Percentiles rank a stretch among this genome's conserved stretches.
Evolutionary conservation across 768 basidiomycete genomes (phyloP).

Genomic region (Lactarius pseudohatsudake): DNA sequence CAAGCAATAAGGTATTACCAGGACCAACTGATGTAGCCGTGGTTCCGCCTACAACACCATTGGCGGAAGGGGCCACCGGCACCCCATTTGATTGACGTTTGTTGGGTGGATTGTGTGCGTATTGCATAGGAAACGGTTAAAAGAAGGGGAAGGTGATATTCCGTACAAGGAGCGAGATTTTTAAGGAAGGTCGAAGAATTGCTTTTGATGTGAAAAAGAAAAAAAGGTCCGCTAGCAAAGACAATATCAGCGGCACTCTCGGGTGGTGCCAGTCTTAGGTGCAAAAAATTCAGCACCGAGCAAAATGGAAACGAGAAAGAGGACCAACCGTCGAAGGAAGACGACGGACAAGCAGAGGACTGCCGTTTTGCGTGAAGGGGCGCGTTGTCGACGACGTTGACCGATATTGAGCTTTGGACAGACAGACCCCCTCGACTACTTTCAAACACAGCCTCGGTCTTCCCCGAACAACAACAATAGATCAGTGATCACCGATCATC

Average conservation of each 20-base stretch:
- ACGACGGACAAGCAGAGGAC: neutral
- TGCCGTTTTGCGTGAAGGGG: neutral
- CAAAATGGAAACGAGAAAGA: neutral
- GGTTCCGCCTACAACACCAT: constrained; percentile 11
- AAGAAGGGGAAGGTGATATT: neutral
- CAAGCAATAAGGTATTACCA: constrained; percentile 16
- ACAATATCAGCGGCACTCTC: neutral
- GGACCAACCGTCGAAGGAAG: constrained; percentile 6
- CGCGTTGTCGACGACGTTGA: constrained; percentile 10
- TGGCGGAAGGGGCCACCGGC: constrained; percentile 1
- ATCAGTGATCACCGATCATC: neutral
- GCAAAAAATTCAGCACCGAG: neutral
- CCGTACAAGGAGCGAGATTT: constrained; percentile 19
- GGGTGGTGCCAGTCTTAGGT: neutral
- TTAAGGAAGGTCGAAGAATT: constrained; percentile 14
- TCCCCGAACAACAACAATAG: neutral
- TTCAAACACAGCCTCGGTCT: constrained; percentile 1
- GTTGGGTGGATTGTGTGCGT: neutral
- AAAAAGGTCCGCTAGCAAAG: constrained; percentile 3
- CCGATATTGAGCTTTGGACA: neutral
- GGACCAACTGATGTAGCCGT: neutral
- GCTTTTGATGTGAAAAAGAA: constrained; percentile 9
- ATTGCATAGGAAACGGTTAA: constrained; percentile 11
- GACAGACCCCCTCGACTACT: neutral
- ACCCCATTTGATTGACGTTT: constrained; percentile 10